phyloP scores from a whole-genome alignment of 73 alveolate species.

The Vitrella brassicaformis region DNA sequence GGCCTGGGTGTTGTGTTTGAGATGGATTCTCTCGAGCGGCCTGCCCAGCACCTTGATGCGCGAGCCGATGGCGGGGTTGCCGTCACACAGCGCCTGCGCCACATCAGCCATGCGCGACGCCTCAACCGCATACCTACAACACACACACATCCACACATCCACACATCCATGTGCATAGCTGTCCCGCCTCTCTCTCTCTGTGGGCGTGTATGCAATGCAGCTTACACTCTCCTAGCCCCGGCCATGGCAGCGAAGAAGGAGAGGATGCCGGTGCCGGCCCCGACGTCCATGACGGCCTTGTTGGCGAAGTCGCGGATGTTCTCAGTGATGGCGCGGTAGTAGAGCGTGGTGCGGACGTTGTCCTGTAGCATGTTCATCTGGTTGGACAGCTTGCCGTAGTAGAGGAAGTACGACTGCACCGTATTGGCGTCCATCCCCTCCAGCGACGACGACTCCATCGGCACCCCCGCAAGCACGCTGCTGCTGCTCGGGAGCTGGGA shows the following conservation, averaged over 20 bases:
- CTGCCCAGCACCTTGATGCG: too few species aligned
- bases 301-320: not conserved
- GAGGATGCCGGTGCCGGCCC: constrained; percentile 61
- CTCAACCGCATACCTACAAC: constrained; percentile 41
- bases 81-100: not conserved
- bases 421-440: not conserved
- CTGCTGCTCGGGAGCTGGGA: too few species aligned
- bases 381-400: constrained; percentile 54
- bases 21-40: too few species aligned
- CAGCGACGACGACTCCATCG: not conserved
- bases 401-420: constrained; percentile 49
- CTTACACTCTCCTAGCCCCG: constrained; percentile 35
- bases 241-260: constrained; percentile 63
- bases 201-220: not conserved
- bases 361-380: constrained; percentile 45
- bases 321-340: constrained; percentile 18
- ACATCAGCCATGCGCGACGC: constrained; percentile 38
- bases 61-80: too few species aligned
- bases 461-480: not conserved
- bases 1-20: too few species aligned
- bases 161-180: not conserved
- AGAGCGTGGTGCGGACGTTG: constrained; percentile 20
- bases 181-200: not conserved
- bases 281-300: constrained; percentile 50
- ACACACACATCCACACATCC: not conserved